phyloP scores from a whole-genome alignment of 495 filamentous ascomycete genomes.

The Penicillium canariense region DNA sequence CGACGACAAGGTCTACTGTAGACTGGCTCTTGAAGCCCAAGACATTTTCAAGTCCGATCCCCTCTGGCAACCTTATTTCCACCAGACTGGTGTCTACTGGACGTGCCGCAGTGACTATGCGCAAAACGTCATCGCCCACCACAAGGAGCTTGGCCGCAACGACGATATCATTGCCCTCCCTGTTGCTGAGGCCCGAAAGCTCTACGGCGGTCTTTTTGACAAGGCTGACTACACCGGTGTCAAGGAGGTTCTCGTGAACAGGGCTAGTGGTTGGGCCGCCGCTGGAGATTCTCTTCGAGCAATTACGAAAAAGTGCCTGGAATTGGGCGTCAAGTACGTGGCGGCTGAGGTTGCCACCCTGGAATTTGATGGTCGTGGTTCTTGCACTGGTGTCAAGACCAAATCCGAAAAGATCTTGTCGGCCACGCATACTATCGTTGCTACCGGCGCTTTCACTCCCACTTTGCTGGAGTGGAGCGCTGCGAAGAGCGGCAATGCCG shows the following conservation, averaged over 20 bases:
- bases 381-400: slow-evolving; percentile 49
- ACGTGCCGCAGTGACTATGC: slow-evolving; percentile 43
- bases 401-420: slow-evolving; percentile 35
- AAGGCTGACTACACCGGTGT: slow-evolving; percentile 53
- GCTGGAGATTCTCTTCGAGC: slow-evolving; percentile 51
- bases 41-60: slow-evolving; percentile 53
- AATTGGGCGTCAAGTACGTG: slow-evolving; percentile 53
- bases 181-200: slow-evolving; percentile 41
- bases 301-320: slow-evolving; percentile 44
- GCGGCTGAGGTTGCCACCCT: slow-evolving; percentile 44
- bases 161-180: slow-evolving; percentile 38
- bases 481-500: slow-evolving; percentile 36
- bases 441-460: slow-evolving; percentile 58
- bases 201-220: slow-evolving; percentile 52
- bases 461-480: slow-evolving; percentile 56
- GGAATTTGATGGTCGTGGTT: slow-evolving; percentile 38
- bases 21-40: slow-evolving; percentile 56
- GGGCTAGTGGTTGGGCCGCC: slow-evolving; percentile 60
- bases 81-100: slow-evolving; percentile 55
- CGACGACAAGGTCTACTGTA: slow-evolving; percentile 53
- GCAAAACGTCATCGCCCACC: slow-evolving; percentile 48
- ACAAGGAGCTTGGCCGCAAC: slow-evolving; percentile 42
- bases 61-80: slow-evolving; percentile 54
- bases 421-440: slow-evolving; percentile 51
- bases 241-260: slow-evolving; percentile 49